Evolutionary conservation across 345 rosid species (phyloP).

Genomic region (Salix purpurea): DNA sequence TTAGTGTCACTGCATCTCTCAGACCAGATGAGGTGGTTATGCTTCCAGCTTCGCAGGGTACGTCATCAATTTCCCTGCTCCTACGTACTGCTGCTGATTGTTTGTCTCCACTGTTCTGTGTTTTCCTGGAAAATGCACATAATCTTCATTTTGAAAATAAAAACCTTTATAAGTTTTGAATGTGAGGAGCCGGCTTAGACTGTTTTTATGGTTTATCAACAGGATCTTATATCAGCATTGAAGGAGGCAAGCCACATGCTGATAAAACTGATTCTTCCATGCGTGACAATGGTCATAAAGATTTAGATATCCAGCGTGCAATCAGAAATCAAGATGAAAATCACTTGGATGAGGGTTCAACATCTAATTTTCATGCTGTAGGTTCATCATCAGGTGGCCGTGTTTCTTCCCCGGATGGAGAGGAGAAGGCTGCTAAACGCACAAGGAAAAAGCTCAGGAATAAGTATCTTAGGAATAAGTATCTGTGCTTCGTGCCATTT

Average conservation of each 20-base stretch:
- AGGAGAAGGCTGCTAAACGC: constrained; percentile 17
- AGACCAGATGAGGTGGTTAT: constrained; percentile 22
- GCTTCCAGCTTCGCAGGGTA: constrained; percentile 36
- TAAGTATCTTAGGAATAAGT: constrained; percentile 22
- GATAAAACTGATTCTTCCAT: neutral
- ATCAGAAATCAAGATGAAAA: constrained; percentile 5
- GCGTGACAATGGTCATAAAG: neutral
- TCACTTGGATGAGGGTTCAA: constrained; percentile 19
- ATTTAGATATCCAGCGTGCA: neutral
- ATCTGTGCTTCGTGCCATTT: constrained; percentile 41
- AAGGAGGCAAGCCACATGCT: constrained; percentile 5
- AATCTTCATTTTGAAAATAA: neutral
- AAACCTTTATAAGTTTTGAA: neutral
- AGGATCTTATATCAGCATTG: constrained; percentile 13
- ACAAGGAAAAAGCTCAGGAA: constrained; percentile 13
- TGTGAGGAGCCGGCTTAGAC: neutral
- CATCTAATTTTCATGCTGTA: constrained; percentile 9
- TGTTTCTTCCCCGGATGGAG: neutral
- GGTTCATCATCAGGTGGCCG: constrained; percentile 15
- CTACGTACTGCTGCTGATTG: neutral
- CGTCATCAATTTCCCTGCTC: neutral
- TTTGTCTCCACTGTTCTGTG: neutral
- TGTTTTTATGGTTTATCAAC: neutral
- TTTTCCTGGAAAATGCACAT: neutral
- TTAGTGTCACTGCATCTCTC: constrained; percentile 20